These are phyloP conservation scores for Adansonia digitata DNA, from an alignment of 345 rosid species.

Conservation along the genomic window DNA sequence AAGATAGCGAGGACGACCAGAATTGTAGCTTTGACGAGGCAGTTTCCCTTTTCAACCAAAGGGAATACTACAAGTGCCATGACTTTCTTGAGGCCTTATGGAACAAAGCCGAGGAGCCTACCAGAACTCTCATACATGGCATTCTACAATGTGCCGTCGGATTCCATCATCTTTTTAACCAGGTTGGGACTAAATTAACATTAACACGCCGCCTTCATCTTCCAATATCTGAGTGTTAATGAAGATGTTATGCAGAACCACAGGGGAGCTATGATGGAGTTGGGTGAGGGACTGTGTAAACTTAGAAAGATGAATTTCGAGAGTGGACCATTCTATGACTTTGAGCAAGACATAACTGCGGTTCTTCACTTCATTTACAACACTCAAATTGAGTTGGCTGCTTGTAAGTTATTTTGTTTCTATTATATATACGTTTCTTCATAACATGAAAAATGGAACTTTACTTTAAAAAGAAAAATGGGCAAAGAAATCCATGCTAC, in stretches of 20 bases:
- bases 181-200: conserved; percentile 29
- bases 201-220: background rate
- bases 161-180: conserved; percentile 79
- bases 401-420: conserved; percentile 41
- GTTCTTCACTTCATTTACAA: conserved; percentile 70
- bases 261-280: conserved; percentile 94
- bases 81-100: conserved; percentile 74
- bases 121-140: conserved; percentile 71
- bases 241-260: conserved; percentile 45
- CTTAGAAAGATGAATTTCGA: conserved; percentile 74
- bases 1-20: conserved; percentile 12
- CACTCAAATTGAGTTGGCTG: conserved; percentile 87
- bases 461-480: background rate
- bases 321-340: conserved; percentile 62
- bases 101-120: conserved; percentile 66
- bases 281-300: conserved; percentile 85
- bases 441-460: background rate
- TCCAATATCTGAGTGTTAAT: background rate
- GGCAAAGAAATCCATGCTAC: background rate
- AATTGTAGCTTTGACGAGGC: conserved; percentile 50
- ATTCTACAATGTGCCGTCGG: conserved; percentile 88
- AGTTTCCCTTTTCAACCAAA: conserved; percentile 53
- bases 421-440: background rate
- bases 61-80: conserved; percentile 79
- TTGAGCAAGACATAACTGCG: conserved; percentile 67